Percentiles rank a stretch among this genome's conserved stretches.
These are phyloP conservation scores for Candida patagonica DNA, from an alignment of 805 yeast species.

Conservation along the genomic window DNA sequence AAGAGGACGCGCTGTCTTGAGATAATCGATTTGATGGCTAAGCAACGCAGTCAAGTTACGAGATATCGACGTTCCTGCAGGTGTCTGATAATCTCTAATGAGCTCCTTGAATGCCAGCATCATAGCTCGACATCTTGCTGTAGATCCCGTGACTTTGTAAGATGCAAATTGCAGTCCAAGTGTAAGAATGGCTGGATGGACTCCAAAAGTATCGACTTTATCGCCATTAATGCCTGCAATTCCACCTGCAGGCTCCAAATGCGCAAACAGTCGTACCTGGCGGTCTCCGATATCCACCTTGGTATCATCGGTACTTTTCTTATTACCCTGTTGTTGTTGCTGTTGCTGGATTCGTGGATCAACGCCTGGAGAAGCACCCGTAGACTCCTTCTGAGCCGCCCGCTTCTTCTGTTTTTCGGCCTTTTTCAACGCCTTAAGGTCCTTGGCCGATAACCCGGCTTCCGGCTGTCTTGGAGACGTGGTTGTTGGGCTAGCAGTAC, in stretches of 20 bases:
- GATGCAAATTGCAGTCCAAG: conserved; percentile 74
- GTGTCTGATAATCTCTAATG: conserved; percentile 73
- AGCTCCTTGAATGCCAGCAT: conserved; percentile 74
- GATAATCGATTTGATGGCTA: conserved; percentile 85
- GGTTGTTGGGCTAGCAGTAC: too few relatives aligned
- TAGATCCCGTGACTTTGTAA: conserved; percentile 83
- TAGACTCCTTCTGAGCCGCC: conserved; percentile 73
- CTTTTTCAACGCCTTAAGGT: conserved; percentile 78
- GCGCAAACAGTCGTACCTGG: conserved; percentile 6
- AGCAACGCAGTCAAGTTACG: conserved; percentile 83
- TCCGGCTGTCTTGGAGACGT: not conserved
- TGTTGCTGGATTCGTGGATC: conserved; percentile 22
- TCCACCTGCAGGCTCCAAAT: conserved; percentile 4
- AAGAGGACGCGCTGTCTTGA: conserved; percentile 84
- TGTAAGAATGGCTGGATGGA: conserved; percentile 78
- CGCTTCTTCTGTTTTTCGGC: conserved; percentile 87
- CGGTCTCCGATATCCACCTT: not conserved
- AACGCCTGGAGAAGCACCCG: conserved; percentile 31
- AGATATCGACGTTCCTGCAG: conserved; percentile 72
- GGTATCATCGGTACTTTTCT: not conserved
- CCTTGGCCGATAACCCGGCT: conserved; percentile 50
- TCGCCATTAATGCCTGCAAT: conserved; percentile 15
- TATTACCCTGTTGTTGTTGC: not conserved
- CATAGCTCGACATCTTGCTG: conserved; percentile 77
- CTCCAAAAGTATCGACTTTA: conserved; percentile 55